These are phyloP conservation scores for Nannizziopsis barbatae DNA, from an alignment of 2,329 filamentous ascomycete genomes.

Conservation along the genomic window DNA sequence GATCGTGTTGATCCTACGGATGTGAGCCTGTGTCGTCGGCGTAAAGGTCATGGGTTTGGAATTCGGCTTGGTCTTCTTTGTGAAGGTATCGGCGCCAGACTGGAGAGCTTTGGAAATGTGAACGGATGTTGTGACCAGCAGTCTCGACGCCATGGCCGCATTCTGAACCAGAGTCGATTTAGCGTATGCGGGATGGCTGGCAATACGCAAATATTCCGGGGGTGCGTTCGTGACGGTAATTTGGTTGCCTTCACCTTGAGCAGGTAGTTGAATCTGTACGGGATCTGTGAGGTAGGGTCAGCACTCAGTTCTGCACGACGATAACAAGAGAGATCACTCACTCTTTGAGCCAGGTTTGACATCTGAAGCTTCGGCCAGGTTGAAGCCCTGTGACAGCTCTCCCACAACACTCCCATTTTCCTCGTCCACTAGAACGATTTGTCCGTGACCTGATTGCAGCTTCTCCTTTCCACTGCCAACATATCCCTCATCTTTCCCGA, in stretches of 20 bases:
- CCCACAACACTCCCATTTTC: constrained; percentile 93
- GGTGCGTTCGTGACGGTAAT: constrained; percentile 40
- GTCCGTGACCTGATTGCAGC: constrained; percentile 44
- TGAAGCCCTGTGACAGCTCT: constrained; percentile 71
- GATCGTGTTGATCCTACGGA: constrained; percentile 81
- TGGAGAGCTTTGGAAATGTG: constrained; percentile 68
- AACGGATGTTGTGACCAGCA: constrained; percentile 80
- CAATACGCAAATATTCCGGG: constrained; percentile 57
- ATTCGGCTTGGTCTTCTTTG: constrained; percentile 64
- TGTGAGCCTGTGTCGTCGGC: constrained; percentile 69
- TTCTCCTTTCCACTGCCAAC: constrained; percentile 37
- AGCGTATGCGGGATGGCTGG: constrained; percentile 82
- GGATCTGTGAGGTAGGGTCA: constrained; percentile 27
- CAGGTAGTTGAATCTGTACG: constrained; percentile 39
- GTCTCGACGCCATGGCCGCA: constrained; percentile 73
- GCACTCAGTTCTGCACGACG: too few species aligned
- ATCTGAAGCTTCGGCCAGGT: constrained; percentile 63
- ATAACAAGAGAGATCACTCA: constrained; percentile 35
- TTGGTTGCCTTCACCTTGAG: constrained; percentile 37
- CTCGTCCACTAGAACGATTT: constrained; percentile 88
- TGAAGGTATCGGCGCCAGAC: constrained; percentile 67
- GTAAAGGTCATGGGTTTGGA: constrained; percentile 78
- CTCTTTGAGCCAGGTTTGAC: constrained; percentile 85
- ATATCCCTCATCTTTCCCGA: constrained; percentile 68
- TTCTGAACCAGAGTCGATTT: constrained; percentile 77